Conservation (phyloP, 1,284 basidiomycete genomes). For the Quambalaria eucalypti region DNA sequence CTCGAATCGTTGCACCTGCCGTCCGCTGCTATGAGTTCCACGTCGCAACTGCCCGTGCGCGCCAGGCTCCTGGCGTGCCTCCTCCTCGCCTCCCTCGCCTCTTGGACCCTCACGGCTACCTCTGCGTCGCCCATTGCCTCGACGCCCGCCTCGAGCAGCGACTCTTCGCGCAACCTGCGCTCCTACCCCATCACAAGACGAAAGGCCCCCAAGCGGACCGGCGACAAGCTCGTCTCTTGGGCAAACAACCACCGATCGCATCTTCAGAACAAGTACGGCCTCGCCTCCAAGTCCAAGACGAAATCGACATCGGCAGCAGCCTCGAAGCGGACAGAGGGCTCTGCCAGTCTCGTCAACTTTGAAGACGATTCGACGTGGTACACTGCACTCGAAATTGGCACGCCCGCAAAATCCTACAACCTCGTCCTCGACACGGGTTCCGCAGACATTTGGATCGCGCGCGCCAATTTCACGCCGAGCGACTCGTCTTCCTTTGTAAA, state of each 20-base stretch:
- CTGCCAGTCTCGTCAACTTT: slow-evolving; percentile 16
- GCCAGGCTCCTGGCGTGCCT: too few relatives aligned
- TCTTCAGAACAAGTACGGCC: slow-evolving; percentile 25
- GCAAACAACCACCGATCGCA: slow-evolving; percentile 22
- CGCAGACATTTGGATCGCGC: slow-evolving; percentile 18
- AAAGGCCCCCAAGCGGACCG: not conserved
- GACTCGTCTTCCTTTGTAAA: slow-evolving; percentile 16
- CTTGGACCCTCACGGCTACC: too few relatives aligned
- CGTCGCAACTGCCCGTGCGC: too few relatives aligned
- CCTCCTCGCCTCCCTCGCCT: too few relatives aligned
- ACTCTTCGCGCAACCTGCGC: too few relatives aligned
- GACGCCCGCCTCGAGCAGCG: too few relatives aligned
- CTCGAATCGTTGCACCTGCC: too few relatives aligned
- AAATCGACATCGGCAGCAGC: not conserved
- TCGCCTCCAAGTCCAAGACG: slow-evolving; percentile 4
- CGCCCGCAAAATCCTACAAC: slow-evolving; percentile 11
- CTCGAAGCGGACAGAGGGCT: slow-evolving; percentile 7
- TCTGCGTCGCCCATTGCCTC: too few relatives aligned
- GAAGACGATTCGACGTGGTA: slow-evolving; percentile 28
- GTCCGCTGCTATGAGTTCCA: too few relatives aligned
- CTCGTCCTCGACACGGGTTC: slow-evolving; percentile 34
- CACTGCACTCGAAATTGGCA: slow-evolving; percentile 21
- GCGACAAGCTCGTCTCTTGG: slow-evolving; percentile 28
- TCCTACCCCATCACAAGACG: not conserved
- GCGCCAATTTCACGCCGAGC: slow-evolving; percentile 22